A percentile compares a stretch with the other conserved stretches of the same genome.
Evolutionary conservation across 495 filamentous ascomycete species (phyloP).

Genomic region (Thermothielavioides terrestris): DNA sequence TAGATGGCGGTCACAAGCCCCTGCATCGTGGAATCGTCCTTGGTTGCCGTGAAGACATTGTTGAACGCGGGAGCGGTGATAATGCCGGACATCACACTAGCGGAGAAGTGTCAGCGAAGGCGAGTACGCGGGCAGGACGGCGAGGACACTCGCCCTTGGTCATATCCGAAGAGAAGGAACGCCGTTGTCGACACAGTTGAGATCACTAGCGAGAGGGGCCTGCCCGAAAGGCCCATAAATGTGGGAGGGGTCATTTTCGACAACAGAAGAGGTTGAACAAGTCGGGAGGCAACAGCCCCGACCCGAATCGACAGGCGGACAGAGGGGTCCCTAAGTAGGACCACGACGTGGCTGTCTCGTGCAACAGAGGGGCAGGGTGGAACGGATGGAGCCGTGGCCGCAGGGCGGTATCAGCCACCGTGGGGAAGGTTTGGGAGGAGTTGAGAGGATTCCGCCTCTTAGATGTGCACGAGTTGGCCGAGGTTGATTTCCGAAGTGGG

Average conservation of each 20-base stretch:
- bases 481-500: not conserved
- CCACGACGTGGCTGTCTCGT: not conserved
- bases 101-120: not conserved
- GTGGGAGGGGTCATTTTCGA: constrained; percentile 30
- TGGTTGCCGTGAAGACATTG: constrained; percentile 57
- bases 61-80: constrained; percentile 67
- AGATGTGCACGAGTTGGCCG: not conserved
- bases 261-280: not conserved
- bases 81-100: constrained; percentile 64
- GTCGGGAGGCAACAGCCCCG: not conserved
- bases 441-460: not conserved
- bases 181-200: constrained; percentile 63
- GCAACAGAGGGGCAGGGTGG: not conserved
- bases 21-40: constrained; percentile 61
- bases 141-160: constrained; percentile 39
- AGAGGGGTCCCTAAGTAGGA: not conserved
- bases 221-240: constrained; percentile 57
- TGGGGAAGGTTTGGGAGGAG: not conserved
- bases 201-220: constrained; percentile 52
- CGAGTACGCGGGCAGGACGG: not conserved
- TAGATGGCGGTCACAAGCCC: constrained; percentile 78
- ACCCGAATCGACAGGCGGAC: not conserved
- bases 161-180: constrained; percentile 68
- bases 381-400: not conserved
- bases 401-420: not conserved